Evolutionary conservation across 1,284 basidiomycete genomes (phyloP).

Genomic region (Cutaneotrichosporon dermatis): DNA sequence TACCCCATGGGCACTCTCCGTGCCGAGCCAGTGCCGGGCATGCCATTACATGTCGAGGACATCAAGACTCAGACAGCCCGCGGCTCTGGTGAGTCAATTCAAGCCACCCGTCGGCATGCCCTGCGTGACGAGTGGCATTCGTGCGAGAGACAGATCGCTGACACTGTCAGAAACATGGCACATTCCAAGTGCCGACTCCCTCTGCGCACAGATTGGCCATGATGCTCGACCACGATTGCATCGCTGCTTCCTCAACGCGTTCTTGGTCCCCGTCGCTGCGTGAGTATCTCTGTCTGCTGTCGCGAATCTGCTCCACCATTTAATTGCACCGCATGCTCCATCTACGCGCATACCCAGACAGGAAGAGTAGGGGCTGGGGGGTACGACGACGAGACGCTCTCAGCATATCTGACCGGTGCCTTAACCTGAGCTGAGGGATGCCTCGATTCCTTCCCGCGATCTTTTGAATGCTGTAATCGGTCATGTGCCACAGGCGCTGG

Average conservation of each 20-base stretch:
- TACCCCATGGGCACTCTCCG: neutral
- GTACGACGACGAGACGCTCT: too few relatives aligned
- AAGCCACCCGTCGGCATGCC: too few relatives aligned
- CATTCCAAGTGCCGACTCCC: constrained; percentile 1
- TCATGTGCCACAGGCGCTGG: too few relatives aligned
- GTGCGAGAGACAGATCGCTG: neutral
- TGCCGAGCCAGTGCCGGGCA: neutral
- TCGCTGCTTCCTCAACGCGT: constrained; percentile 3
- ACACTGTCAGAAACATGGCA: neutral
- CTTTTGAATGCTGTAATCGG: neutral
- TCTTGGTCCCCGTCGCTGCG: constrained; percentile 1
- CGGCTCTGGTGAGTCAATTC: neutral
- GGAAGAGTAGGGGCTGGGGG: too few relatives aligned
- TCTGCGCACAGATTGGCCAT: constrained; percentile 5
- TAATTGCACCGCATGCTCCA: too few relatives aligned
- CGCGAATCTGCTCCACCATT: neutral
- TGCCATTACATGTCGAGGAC: neutral
- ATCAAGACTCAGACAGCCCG: neutral
- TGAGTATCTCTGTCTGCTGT: neutral
- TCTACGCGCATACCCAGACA: too few relatives aligned
- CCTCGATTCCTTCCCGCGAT: neutral
- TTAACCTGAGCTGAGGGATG: neutral
- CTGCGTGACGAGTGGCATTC: too few relatives aligned
- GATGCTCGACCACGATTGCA: neutral
- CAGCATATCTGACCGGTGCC: too few relatives aligned